Base-by-base conservation (phyloP, 495 filamentous ascomycete genomes). In the Zalerion maritima region DNA sequence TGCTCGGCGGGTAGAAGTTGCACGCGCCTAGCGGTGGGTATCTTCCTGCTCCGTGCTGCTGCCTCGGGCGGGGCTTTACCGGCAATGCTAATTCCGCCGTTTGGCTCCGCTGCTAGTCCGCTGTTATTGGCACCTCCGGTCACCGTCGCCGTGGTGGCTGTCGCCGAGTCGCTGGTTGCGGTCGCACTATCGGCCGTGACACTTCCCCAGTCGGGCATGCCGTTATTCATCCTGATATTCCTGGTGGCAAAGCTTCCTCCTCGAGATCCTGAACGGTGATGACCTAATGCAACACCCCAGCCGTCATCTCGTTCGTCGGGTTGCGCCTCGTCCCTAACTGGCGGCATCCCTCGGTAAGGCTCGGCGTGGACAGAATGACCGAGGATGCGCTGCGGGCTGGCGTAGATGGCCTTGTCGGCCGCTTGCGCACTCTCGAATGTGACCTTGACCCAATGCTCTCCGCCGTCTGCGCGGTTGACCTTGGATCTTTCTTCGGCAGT, bases 371-470 rank as follows among this genome's bases (percentile, higher is more conserved):
- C 75, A 21, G 75, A 50, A 43, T 83, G 68, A 2, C 81, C 82
- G 26, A 80, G 64, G 21, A 92, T 73, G 31, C 64, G 64, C 48
- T 84, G 78, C 1, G 85, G 85, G 19, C 78, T 84, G 37, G 67
- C 64, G 38, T 73, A 78, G 30, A 74, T 58, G 14, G 83, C 85
- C 20, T 71, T 63, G 27, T 85, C 79, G 12, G 83, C 85, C 3
- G 83, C 75, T 34, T 76, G 68, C 18, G 71, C 63, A 4, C 78
- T 83, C 52, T 91, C 81, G 40, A 87, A 94, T 1, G 85, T 94
- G 29, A 94, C 65, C 44, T 92, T 93, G 41, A 94, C 81, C 85
- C 85, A 94, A 55, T 85, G 71, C 35, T 74, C 67, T 10, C 85
- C 85, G 31, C 81, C 75, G 13, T 73, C 73, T 37, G 78, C 79